phyloP scores from a whole-genome alignment of 805 yeast genomes.

The Yarrowia osloensis region DNA sequence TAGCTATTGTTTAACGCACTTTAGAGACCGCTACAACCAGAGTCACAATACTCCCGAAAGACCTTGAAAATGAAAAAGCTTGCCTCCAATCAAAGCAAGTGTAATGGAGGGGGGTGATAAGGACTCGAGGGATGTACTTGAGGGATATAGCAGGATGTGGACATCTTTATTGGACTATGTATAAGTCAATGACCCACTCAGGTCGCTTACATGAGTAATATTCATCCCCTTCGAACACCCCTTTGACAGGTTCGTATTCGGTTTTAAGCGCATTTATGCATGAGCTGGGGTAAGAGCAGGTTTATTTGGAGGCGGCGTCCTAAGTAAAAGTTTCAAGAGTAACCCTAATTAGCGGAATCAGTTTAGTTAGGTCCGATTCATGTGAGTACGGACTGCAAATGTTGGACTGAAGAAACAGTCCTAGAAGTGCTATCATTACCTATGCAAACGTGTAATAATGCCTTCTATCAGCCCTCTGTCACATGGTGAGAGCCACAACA shows the following conservation, averaged over 20 bases:
- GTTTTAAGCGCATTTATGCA: not conserved
- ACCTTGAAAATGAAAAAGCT: conserved; percentile 7
- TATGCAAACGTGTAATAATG: not conserved
- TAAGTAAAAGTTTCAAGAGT: not conserved
- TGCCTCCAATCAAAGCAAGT: conserved; percentile 23
- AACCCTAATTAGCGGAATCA: too few relatives aligned
- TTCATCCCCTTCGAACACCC: too few relatives aligned
- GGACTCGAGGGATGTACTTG: too few relatives aligned
- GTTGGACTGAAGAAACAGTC: too few relatives aligned
- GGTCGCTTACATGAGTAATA: too few relatives aligned
- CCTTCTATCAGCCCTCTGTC: not conserved
- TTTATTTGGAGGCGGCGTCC: not conserved
- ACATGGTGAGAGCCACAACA: not conserved
- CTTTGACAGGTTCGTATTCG: not conserved
- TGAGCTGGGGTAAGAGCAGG: conserved; percentile 1
- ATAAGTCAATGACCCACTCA: too few relatives aligned
- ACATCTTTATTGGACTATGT: too few relatives aligned
- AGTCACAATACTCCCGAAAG: not conserved
- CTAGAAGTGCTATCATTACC: too few relatives aligned
- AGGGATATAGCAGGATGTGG: too few relatives aligned
- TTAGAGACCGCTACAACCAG: too few relatives aligned
- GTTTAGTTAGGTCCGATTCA: too few relatives aligned
- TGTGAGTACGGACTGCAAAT: too few relatives aligned
- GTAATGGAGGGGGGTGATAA: not conserved
- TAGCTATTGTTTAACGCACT: not conserved